Percentiles rank a stretch among this genome's conserved stretches.
These are phyloP conservation scores for Schizochytrium sp. DNA, from an alignment of 108 stramenopile species.

Conservation along the genomic window DNA sequence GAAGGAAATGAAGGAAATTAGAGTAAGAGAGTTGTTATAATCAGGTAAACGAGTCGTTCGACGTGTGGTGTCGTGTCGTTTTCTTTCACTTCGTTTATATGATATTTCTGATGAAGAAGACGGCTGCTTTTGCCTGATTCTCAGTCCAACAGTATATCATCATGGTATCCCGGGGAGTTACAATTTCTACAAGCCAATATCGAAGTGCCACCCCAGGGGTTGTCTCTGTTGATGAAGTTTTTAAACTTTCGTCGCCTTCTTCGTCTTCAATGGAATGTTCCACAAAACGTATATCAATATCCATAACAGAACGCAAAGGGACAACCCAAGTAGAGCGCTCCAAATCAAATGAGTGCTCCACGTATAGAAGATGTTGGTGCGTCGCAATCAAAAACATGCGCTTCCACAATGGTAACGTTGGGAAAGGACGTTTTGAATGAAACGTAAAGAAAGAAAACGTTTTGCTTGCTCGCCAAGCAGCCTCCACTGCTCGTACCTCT, in stretches of 20 bases:
- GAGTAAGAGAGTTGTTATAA: too few species aligned
- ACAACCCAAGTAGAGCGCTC: slow-evolving; percentile 38
- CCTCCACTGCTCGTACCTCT: slow-evolving; percentile 3
- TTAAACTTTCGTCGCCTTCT: background rate
- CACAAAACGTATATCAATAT: background rate
- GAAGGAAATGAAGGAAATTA: too few species aligned
- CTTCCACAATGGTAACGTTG: slow-evolving; percentile 13
- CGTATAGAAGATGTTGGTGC: slow-evolving; percentile 20
- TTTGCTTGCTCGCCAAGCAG: background rate
- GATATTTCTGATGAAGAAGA: background rate
- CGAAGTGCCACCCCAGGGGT: background rate
- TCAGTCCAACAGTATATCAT: background rate
- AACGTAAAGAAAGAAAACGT: slow-evolving; percentile 18
- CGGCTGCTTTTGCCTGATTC: slow-evolving; percentile 10
- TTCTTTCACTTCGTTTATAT: background rate
- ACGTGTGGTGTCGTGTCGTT: too few species aligned
- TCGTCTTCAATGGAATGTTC: slow-evolving; percentile 27
- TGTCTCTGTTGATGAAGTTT: background rate
- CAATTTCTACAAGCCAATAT: slow-evolving; percentile 15
- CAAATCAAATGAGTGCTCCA: background rate
- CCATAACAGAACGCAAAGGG: background rate
- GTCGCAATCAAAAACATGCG: slow-evolving; percentile 38
- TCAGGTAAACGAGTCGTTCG: too few species aligned
- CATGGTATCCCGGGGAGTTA: background rate
- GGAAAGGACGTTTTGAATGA: slow-evolving; percentile 11